A percentile compares a stretch with the other conserved stretches of the same genome.
phyloP scores from a whole-genome alignment of 2,329 filamentous ascomycete species.

The Plenodomus biglobosus region DNA sequence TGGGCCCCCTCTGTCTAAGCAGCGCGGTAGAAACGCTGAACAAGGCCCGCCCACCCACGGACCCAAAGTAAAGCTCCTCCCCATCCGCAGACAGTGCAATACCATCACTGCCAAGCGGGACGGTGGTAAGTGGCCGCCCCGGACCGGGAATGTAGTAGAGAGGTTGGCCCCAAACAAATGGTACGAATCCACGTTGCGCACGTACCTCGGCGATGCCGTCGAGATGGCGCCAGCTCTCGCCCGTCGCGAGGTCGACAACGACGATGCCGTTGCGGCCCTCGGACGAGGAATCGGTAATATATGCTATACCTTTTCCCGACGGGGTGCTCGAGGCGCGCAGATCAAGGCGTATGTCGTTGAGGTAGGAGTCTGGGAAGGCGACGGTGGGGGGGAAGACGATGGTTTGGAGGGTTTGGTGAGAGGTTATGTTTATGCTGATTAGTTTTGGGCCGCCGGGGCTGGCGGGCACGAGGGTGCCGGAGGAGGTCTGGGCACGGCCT shows the following conservation, averaged over 20 bases:
- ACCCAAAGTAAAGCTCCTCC: conserved; percentile 51
- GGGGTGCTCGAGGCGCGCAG: conserved; percentile 47
- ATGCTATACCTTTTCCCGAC: conserved; percentile 52
- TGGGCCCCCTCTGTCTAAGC: conserved; percentile 44
- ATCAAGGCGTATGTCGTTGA: conserved; percentile 59
- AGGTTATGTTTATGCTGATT: conserved; percentile 51
- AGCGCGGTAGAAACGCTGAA: conserved; percentile 50
- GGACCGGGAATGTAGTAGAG: conserved; percentile 47
- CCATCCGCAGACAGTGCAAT: conserved; percentile 55
- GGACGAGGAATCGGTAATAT: conserved; percentile 55
- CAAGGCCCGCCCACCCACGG: conserved; percentile 49
- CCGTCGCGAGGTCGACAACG: conserved; percentile 53
- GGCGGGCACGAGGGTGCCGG: conserved; percentile 50
- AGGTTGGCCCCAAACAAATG: conserved; percentile 53
- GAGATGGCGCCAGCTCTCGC: conserved; percentile 55
- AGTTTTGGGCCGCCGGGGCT: conserved; percentile 55
- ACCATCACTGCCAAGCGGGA: conserved; percentile 53
- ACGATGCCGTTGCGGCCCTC: conserved; percentile 55
- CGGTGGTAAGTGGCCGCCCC: conserved; percentile 41
- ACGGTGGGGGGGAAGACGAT: conserved; percentile 54
- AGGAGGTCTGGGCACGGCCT: conserved; percentile 48
- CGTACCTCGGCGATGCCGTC: conserved; percentile 47
- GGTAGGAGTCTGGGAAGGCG: conserved; percentile 53
- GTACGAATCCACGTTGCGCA: conserved; percentile 50
- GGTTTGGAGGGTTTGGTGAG: conserved; percentile 52